A percentile compares a stretch with the other conserved stretches of the same genome.
phyloP scores from a whole-genome alignment of 1,284 basidiomycete species.

The Ustanciosporium gigantosporum region DNA sequence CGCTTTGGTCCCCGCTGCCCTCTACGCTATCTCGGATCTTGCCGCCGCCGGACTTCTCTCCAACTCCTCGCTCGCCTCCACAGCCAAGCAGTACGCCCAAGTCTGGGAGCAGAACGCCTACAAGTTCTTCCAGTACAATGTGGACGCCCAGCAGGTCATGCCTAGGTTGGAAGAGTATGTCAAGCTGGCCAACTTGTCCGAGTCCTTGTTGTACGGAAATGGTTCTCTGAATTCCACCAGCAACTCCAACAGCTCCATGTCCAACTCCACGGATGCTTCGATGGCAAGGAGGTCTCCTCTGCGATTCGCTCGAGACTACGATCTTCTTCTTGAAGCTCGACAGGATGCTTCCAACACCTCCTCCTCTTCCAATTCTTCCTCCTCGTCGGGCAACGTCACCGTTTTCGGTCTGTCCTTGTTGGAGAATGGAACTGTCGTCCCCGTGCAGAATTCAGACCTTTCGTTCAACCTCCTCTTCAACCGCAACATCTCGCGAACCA shows the following conservation, averaged over 20 bases:
- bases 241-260: conserved; percentile 2
- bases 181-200: conserved; percentile 61
- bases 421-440: conserved; percentile 23
- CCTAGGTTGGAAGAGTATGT: conserved; percentile 64
- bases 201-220: conserved; percentile 54
- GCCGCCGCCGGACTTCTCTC: conserved; percentile 61
- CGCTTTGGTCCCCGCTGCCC: conserved; percentile 65
- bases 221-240: conserved; percentile 30
- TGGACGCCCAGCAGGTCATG: conserved; percentile 59
- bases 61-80: conserved; percentile 51
- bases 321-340: conserved; percentile 3
- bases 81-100: conserved; percentile 58
- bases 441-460: conserved; percentile 63
- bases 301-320: conserved; percentile 4
- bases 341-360: conserved; percentile 1
- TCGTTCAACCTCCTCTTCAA: conserved; percentile 63
- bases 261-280: neutral
- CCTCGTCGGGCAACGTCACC: conserved; percentile 2
- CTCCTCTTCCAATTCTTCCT: neutral
- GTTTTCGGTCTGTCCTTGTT: conserved; percentile 23
- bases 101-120: conserved; percentile 64
- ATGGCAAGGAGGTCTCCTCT: conserved; percentile 4
- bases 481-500: conserved; percentile 56
- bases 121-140: conserved; percentile 63
- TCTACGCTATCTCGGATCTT: conserved; percentile 64